Base-by-base conservation (phyloP, 495 filamentous ascomycete genomes). In the Pseudevernia furfuracea region DNA sequence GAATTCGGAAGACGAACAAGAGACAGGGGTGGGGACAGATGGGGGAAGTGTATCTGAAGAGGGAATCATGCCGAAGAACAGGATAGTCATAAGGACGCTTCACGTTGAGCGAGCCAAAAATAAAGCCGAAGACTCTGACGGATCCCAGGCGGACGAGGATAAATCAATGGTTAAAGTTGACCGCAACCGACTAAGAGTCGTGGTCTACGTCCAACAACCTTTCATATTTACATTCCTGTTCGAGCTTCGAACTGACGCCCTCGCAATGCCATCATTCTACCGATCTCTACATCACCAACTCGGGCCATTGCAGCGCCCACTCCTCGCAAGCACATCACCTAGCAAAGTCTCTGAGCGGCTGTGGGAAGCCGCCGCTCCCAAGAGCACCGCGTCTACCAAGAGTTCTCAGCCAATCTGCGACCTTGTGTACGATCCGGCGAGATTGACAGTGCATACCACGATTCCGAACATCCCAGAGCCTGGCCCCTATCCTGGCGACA, bases 181-280 rank as follows among this genome's bases (percentile, higher is more conserved):
- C 34, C 58, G 66, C 34, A 74, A 82, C 57, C 80, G 83, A 64
- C 75, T 94, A 32, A 84, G 86, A 32, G 89, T 89, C 8, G 82
- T 95, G 4, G 83, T 96, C 56, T 88, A 88, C 67, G 77, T 85
- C 62, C 86, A 90, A 69, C 84, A 83, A 71, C 94, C 94, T 4
- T 97, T 97, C 75, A 88, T 96, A 61, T 96, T 91, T 74, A 87
- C 90, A 7, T 90, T 97, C 68, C 79, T 98, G 21, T 97, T 97
- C 76, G 81, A 89, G 56, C 80, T 85, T 17, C 77, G 78, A 46
- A 88, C 91, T 2, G 80, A 84, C 43, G 80, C 86, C 28, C 79
- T 96, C 10, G 78, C 84, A 21, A 84, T 84, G 55, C 79, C 87
- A 5, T 77, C 81, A 0, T 85, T 96, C 68, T 97, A 97, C 76